These are phyloP conservation scores for Melocanna baccifera DNA, from an alignment of 176 grass and related monocot genomes.

Conservation along the genomic window DNA sequence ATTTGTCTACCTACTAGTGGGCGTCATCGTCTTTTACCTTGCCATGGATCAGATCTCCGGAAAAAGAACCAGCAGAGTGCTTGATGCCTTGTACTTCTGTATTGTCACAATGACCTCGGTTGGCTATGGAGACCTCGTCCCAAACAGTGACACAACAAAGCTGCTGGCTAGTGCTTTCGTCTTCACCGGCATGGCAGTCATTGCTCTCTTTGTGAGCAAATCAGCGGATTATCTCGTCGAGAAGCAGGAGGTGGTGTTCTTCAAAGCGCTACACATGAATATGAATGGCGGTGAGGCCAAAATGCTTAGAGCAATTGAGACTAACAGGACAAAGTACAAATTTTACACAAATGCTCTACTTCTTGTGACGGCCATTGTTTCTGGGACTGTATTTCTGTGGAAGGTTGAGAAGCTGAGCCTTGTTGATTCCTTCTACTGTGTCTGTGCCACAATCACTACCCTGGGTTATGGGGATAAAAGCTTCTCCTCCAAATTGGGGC, in stretches of 20 bases:
- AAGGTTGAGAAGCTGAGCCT: slow-evolving; percentile 73
- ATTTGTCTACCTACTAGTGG: slow-evolving; percentile 58
- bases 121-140: slow-evolving; percentile 85
- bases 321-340: slow-evolving; percentile 68
- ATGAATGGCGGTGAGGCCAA: slow-evolving; percentile 47
- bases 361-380: slow-evolving; percentile 37
- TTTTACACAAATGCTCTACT: slow-evolving; percentile 56
- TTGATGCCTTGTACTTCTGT: slow-evolving; percentile 84
- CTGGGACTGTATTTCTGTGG: slow-evolving; percentile 71
- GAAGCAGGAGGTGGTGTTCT: slow-evolving; percentile 85
- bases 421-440: slow-evolving; percentile 88
- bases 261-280: slow-evolving; percentile 66
- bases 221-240: slow-evolving; percentile 81
- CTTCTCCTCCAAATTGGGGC: slow-evolving; percentile 64
- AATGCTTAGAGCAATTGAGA: slow-evolving; percentile 51
- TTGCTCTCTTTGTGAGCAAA: slow-evolving; percentile 67
- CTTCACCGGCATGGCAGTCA: slow-evolving; percentile 68
- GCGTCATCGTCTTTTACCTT: slow-evolving; percentile 58
- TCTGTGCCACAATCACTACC: slow-evolving; percentile 85
- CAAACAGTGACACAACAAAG: slow-evolving; percentile 57
- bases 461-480: slow-evolving; percentile 82
- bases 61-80: slow-evolving; percentile 54
- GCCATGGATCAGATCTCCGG: slow-evolving; percentile 69
- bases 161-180: slow-evolving; percentile 75
- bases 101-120: slow-evolving; percentile 90